phyloP scores from a whole-genome alignment of 768 basidiomycete species.

The Suillus subalutaceus region DNA sequence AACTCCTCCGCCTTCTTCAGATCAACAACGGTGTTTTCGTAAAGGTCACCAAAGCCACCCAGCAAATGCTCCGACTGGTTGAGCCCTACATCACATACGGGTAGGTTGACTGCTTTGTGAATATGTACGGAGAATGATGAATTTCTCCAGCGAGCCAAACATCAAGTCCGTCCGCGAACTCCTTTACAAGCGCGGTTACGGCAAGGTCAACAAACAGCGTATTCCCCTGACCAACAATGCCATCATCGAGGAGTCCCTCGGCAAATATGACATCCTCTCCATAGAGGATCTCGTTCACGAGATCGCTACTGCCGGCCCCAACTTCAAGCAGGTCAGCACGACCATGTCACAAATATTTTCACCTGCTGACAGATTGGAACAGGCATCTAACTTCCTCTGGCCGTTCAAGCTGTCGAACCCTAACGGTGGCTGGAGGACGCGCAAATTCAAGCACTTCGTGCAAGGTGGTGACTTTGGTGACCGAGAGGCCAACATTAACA shows the following conservation, averaged over 20 bases:
- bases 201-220: slow-evolving; percentile 97
- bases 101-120: slow-evolving; percentile 43
- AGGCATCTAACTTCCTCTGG: slow-evolving; percentile 97
- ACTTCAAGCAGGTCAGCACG: slow-evolving; percentile 92
- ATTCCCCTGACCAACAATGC: slow-evolving; percentile 94
- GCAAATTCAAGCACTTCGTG: slow-evolving; percentile 97
- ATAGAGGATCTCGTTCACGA: slow-evolving; percentile 98
- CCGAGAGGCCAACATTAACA: slow-evolving; percentile 97
- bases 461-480: slow-evolving; percentile 98
- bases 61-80: slow-evolving; percentile 97
- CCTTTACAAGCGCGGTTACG: slow-evolving; percentile 99
- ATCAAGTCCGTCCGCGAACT: slow-evolving; percentile 95
- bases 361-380: slow-evolving; percentile 13
- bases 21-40: slow-evolving; percentile 99
- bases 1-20: slow-evolving; percentile 96
- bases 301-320: slow-evolving; percentile 92
- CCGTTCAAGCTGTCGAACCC: slow-evolving; percentile 99
- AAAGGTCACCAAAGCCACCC: slow-evolving; percentile 94
- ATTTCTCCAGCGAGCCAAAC: slow-evolving; percentile 78
- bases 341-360: neutral
- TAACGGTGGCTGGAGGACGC: slow-evolving; percentile 95
- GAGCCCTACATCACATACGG: slow-evolving; percentile 99
- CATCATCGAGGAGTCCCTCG: slow-evolving; percentile 88
- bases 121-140: slow-evolving; percentile 10
- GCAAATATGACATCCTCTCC: slow-evolving; percentile 94